Conservation (phyloP, 2,329 filamentous ascomycete species). For the Chrysoporthe cubensis region DNA sequence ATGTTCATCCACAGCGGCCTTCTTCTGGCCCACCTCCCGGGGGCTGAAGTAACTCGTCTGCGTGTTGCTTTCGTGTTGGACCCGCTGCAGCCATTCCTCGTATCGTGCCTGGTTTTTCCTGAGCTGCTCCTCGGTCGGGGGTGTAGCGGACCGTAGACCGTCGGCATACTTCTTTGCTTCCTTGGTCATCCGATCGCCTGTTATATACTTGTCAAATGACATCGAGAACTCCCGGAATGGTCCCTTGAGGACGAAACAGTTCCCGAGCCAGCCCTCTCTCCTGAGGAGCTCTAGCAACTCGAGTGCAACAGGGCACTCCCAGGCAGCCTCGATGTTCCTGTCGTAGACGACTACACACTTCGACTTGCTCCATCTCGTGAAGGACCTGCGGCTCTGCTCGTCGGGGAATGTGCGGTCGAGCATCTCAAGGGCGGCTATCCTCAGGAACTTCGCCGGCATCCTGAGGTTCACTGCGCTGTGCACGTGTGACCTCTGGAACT, state of each 20-base stretch:
- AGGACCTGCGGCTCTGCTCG: slow-evolving; percentile 50
- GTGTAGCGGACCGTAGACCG: slow-evolving; percentile 41
- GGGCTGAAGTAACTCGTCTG: slow-evolving; percentile 44
- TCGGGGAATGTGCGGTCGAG: slow-evolving; percentile 55
- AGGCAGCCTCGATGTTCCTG: slow-evolving; percentile 51
- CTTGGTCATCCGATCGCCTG: slow-evolving; percentile 46
- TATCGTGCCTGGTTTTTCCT: slow-evolving; percentile 45
- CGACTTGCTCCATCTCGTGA: slow-evolving; percentile 51
- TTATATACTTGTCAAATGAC: slow-evolving; percentile 56
- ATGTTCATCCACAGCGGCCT: slow-evolving; percentile 46
- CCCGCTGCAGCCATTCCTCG: slow-evolving; percentile 47
- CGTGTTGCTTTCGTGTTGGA: slow-evolving; percentile 48
- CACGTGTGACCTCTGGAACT: slow-evolving; percentile 57
- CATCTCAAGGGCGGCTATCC: slow-evolving; percentile 52
- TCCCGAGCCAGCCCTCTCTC: slow-evolving; percentile 52
- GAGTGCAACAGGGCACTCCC: slow-evolving; percentile 56
- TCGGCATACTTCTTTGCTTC: slow-evolving; percentile 47
- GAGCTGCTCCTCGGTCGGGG: slow-evolving; percentile 37
- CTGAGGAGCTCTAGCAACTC: slow-evolving; percentile 50
- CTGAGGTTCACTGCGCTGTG: slow-evolving; percentile 57
- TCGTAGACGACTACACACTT: slow-evolving; percentile 59
- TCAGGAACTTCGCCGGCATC: slow-evolving; percentile 53
- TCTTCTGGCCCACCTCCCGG: slow-evolving; percentile 45
- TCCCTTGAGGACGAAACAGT: slow-evolving; percentile 59
- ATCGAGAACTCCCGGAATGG: slow-evolving; percentile 59